Percentiles rank a stretch among this genome's conserved stretches.
phyloP scores from a whole-genome alignment of 305 asterid genomes.

The Ilex paraguariensis region DNA sequence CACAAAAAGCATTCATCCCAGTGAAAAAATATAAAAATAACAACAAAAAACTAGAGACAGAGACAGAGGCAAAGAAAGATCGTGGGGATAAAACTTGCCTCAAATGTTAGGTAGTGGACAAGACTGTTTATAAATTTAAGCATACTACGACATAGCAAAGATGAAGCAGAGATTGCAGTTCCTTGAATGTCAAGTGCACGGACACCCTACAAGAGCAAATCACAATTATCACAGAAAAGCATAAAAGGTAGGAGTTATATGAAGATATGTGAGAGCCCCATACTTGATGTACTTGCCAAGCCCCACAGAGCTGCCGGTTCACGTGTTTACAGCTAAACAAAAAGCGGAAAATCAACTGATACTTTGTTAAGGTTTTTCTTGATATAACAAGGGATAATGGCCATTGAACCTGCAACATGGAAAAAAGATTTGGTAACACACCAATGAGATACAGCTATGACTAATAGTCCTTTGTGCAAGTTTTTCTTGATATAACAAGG shows the following conservation, averaged over 20 bases:
- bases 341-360: slow-evolving; percentile 85
- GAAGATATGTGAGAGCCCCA: slow-evolving; percentile 16
- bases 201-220: slow-evolving; percentile 55
- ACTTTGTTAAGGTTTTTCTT: slow-evolving; percentile 82
- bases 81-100: slow-evolving; percentile 47
- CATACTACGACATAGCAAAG: slow-evolving; percentile 95
- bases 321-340: slow-evolving; percentile 97
- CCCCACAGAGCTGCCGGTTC: slow-evolving; percentile 96
- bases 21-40: no score
- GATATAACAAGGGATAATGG: slow-evolving; percentile 95
- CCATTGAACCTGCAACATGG: slow-evolving; percentile 75
- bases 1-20: neutral
- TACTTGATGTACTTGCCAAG: slow-evolving; percentile 98
- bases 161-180: slow-evolving; percentile 82
- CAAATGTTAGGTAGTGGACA: slow-evolving; percentile 91
- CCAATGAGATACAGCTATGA: neutral
- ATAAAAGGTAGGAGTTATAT: slow-evolving; percentile 9
- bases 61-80: neutral
- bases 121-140: slow-evolving; percentile 93
- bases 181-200: slow-evolving; percentile 96
- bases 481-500: slow-evolving; percentile 87
- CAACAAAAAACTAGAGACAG: neutral
- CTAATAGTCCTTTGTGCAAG: slow-evolving; percentile 48
- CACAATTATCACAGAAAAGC: slow-evolving; percentile 14
- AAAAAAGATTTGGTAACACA: slow-evolving; percentile 9